phyloP scores from a whole-genome alignment of 495 filamentous ascomycete species.

The Penicillium cinerascens region DNA sequence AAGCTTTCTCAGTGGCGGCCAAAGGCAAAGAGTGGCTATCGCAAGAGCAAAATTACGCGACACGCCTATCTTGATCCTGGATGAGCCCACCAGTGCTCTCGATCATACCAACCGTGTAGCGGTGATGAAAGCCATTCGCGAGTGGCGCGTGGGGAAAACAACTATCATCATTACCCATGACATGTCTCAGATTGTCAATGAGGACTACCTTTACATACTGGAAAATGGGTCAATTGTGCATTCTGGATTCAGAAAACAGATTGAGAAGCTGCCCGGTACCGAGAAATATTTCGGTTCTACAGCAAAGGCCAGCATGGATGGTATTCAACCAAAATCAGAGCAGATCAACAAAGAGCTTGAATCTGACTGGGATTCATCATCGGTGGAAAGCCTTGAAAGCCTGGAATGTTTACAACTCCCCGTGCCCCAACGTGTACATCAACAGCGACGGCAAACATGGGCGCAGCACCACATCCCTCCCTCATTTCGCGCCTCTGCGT shows the following conservation, averaged over 20 bases:
- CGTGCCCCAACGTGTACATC: constrained; percentile 1
- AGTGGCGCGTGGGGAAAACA: constrained; percentile 66
- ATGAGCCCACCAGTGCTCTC: constrained; percentile 80
- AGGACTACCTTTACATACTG: constrained; percentile 80
- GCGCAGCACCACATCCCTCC: constrained; percentile 18
- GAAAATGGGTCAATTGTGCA: constrained; percentile 68
- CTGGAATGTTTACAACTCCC: neutral
- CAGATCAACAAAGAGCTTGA: neutral
- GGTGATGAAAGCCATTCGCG: constrained; percentile 69
- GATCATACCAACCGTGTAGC: constrained; percentile 68
- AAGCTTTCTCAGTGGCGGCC: constrained; percentile 76
- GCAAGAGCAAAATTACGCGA: constrained; percentile 76
- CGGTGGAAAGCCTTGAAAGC: neutral
- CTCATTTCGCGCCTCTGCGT: constrained; percentile 10
- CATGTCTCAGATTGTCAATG: constrained; percentile 67
- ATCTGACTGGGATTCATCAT: constrained; percentile 1
- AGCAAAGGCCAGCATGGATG: neutral
- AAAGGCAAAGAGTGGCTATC: constrained; percentile 73
- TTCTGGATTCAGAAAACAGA: constrained; percentile 54
- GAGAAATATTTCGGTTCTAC: constrained; percentile 18
- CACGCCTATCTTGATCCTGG: constrained; percentile 75
- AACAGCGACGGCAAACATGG: constrained; percentile 4
- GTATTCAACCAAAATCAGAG: neutral
- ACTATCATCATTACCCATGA: constrained; percentile 91
- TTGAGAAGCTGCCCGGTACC: constrained; percentile 32